Evolutionary conservation across 495 filamentous ascomycete genomes (phyloP).

Genomic region (Mytilinidion resinicola): DNA sequence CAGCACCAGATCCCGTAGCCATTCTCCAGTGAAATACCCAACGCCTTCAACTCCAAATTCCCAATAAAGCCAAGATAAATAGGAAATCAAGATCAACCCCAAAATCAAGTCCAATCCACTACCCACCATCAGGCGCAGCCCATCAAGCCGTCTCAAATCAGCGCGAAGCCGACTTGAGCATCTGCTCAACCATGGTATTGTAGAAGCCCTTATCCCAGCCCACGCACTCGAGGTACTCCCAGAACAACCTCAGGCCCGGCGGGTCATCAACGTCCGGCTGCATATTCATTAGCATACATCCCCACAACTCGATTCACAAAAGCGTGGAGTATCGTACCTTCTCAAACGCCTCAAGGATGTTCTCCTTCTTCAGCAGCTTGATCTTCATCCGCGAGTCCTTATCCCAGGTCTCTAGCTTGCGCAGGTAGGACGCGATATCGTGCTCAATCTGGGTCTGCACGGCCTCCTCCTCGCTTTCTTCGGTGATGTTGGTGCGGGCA

Average conservation of each 20-base stretch:
- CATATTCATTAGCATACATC: neutral
- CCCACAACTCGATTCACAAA: too few relatives aligned
- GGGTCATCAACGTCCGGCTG: constrained; percentile 32
- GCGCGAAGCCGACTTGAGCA: constrained; percentile 4
- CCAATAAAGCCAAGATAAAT: too few relatives aligned
- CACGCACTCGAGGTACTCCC: constrained; percentile 38
- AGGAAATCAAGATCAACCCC: too few relatives aligned
- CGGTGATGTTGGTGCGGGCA: too few relatives aligned
- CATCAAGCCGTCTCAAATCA: too few relatives aligned
- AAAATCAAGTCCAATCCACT: too few relatives aligned
- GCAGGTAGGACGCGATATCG: constrained; percentile 23
- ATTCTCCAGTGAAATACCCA: too few relatives aligned
- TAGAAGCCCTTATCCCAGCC: constrained; percentile 31
- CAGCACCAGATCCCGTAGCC: too few relatives aligned
- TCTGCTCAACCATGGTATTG: constrained; percentile 19
- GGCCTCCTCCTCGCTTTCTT: constrained; percentile 6
- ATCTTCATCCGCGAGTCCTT: constrained; percentile 28
- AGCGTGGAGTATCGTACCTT: too few relatives aligned
- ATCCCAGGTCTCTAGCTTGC: constrained; percentile 31
- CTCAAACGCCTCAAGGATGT: constrained; percentile 31
- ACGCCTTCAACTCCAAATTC: too few relatives aligned
- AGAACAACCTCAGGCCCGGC: constrained; percentile 34
- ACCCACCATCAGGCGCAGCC: too few relatives aligned
- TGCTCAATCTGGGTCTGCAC: neutral
- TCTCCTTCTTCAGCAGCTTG: constrained; percentile 24